phyloP scores from a whole-genome alignment of 1,284 basidiomycete genomes.

The Quambalaria eucalypti region DNA sequence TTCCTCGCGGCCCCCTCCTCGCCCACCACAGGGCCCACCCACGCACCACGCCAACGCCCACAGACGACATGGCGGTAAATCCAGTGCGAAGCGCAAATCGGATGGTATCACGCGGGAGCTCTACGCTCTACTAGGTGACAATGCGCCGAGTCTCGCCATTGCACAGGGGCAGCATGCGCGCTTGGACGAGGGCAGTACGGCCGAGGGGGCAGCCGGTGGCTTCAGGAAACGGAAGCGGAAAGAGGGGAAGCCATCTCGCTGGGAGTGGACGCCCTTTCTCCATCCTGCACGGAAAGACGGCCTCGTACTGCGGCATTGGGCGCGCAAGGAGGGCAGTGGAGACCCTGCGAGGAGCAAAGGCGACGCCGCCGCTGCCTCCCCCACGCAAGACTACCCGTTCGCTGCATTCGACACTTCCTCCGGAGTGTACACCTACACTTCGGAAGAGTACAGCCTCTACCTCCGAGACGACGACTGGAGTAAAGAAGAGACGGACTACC shows the following conservation, averaged over 20 bases:
- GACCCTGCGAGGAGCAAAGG: no score
- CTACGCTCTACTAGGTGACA: conserved; percentile 84
- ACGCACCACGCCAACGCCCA: no score
- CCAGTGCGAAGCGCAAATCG: conserved; percentile 16
- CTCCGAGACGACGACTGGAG: conserved; percentile 81
- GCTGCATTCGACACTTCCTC: conserved; percentile 68
- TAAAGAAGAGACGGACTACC: conserved; percentile 86
- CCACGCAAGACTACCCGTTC: conserved; percentile 53
- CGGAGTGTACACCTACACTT: conserved; percentile 69
- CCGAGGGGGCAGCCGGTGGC: conserved; percentile 10
- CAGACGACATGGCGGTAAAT: no score
- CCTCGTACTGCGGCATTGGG: conserved; percentile 39
- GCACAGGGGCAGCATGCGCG: conserved; percentile 34
- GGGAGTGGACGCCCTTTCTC: conserved; percentile 45
- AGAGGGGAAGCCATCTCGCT: conserved; percentile 55
- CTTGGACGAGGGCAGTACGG: conserved; percentile 43
- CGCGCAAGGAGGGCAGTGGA: conserved; percentile 2
- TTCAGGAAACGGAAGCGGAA: conserved; percentile 77
- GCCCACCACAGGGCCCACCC: conserved; percentile 12
- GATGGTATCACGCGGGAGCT: conserved; percentile 81
- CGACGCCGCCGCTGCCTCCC: conserved; percentile 7
- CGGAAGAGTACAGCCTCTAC: conserved; percentile 77
- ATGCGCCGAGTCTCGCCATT: conserved; percentile 63
- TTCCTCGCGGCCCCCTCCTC: conserved; percentile 2
- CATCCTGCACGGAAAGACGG: conserved; percentile 37